Base-by-base conservation (phyloP, 73 alveolate genomes). In the Symbiodinium natans region DNA sequence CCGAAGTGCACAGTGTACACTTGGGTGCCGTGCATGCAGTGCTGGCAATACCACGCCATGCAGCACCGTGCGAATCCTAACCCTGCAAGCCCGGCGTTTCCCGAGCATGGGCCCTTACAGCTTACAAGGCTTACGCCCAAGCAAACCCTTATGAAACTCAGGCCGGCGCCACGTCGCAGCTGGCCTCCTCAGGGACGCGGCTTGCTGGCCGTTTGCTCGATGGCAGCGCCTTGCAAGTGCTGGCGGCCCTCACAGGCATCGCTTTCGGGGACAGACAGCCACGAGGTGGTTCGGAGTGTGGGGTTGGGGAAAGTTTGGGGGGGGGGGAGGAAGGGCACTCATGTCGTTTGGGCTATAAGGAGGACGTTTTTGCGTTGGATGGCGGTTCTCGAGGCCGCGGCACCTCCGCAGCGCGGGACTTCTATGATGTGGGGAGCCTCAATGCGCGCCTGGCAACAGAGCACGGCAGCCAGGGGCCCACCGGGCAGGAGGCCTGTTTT, bases 391-490 rank as follows among this genome's bases (percentile, higher is more conserved):
- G 34, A 21, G 77, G 77, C 40, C 34, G 77, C 13, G 77, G 77
- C 77, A 25, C 77, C 31, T 63, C 77, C 36, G 77, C 77, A 27
- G 77, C 87, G 9, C 75, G 75, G 40, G 96, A 89, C 41, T 89
- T 89, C 96, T 89, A 59, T 52, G 96, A 80, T 3, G 87, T 89
- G 38, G 96, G 96, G 34, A 89, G 96, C 52, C 96, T 89, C 34
- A 89, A 89, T 42, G 96, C 96, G 11, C 75, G 96, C 41, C 85
- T 54, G 21, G 84, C 41, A 34, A 87, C 43, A 21, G 42, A 80
- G n/a, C 71, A 23, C 9, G 25, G 31, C 9, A 36, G 41, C 11
- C 93, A 85, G 93, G 93, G 43, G 82, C 40, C 80, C 93, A 46
- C 71, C 34, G 94, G 85, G 85, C 94, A 83, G 75, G 85, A 48